A percentile compares a stretch with the other conserved stretches of the same genome.
These are phyloP conservation scores for Aspergillus fischeri DNA, from an alignment of 2,329 filamentous ascomycete genomes.

Conservation along the genomic window DNA sequence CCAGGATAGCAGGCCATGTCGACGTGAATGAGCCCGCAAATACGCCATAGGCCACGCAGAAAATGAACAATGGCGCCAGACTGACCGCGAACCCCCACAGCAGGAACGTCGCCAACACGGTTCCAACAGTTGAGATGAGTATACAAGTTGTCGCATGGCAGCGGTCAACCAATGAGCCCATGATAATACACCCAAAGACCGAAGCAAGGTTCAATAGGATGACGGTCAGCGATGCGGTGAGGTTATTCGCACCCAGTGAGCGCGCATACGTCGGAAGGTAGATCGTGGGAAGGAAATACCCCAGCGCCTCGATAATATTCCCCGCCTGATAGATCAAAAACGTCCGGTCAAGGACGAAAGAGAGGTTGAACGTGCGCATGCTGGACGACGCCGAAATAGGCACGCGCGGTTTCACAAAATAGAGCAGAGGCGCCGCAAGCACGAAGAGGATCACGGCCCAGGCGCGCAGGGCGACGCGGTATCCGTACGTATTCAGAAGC, in stretches of 20 bases:
- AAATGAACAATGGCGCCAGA: conserved; percentile 40
- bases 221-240: conserved; percentile 26
- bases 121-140: conserved; percentile 41
- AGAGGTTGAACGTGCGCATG: not conserved
- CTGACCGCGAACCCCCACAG: conserved; percentile 46
- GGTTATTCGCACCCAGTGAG: conserved; percentile 19
- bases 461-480: conserved; percentile 22
- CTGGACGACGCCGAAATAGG: conserved; percentile 9
- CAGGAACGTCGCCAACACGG: conserved; percentile 39
- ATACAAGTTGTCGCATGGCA: conserved; percentile 38
- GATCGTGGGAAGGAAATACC: conserved; percentile 36
- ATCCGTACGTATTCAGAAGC: conserved; percentile 26
- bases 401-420: conserved; percentile 29
- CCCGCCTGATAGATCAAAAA: conserved; percentile 47
- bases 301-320: conserved; percentile 35
- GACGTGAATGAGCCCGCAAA: conserved; percentile 43
- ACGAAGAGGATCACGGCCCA: conserved; percentile 31
- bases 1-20: conserved; percentile 45
- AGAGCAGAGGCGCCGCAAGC: conserved; percentile 34
- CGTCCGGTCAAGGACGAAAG: conserved; percentile 25
- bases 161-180: conserved; percentile 40
- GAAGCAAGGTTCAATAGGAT: conserved; percentile 29
- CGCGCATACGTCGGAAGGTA: conserved; percentile 38
- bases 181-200: conserved; percentile 30
- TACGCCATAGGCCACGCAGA: conserved; percentile 43